A percentile compares a stretch with the other conserved stretches of the same genome.
These are phyloP conservation scores for Ganoderma sp. DNA, from an alignment of 1,284 basidiomycete genomes.

Conservation along the genomic window DNA sequence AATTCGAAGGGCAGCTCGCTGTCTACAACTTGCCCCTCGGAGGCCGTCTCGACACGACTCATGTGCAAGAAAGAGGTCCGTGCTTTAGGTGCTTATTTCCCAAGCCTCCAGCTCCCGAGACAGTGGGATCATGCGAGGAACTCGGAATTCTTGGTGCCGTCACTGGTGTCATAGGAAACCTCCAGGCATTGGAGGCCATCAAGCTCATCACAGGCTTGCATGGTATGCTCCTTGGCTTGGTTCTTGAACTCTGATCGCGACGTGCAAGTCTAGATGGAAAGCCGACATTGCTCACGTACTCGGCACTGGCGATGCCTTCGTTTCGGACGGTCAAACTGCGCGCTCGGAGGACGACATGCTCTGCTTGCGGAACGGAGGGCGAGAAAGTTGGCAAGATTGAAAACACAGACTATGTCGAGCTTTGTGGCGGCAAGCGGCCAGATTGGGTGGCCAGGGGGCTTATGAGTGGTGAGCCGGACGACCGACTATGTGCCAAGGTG, in stretches of 20 bases:
- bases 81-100: slow-evolving; percentile 98
- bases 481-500: slow-evolving; percentile 60
- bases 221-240: slow-evolving; percentile 52
- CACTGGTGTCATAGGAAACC: slow-evolving; percentile 89
- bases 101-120: slow-evolving; percentile 65
- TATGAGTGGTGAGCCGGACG: slow-evolving; percentile 41
- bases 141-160: slow-evolving; percentile 90
- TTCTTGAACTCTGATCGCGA: neutral
- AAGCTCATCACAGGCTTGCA: slow-evolving; percentile 79
- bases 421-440: slow-evolving; percentile 73
- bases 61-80: slow-evolving; percentile 66
- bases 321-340: slow-evolving; percentile 88
- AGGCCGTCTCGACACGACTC: neutral
- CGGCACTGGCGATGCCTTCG: slow-evolving; percentile 70
- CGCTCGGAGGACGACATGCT: slow-evolving; percentile 63
- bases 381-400: slow-evolving; percentile 52
- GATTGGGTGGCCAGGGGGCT: slow-evolving; percentile 68
- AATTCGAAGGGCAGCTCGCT: slow-evolving; percentile 89
- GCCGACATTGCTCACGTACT: slow-evolving; percentile 74
- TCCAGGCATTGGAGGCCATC: slow-evolving; percentile 92
- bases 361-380: slow-evolving; percentile 62
- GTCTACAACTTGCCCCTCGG: slow-evolving; percentile 62
- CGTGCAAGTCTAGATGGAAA: slow-evolving; percentile 51
- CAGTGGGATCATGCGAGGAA: slow-evolving; percentile 84
- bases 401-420: slow-evolving; percentile 75